Percentiles rank a stretch among this genome's conserved stretches.
Conservation (phyloP, 1,284 basidiomycete genomes). For the Chiua sp. region DNA sequence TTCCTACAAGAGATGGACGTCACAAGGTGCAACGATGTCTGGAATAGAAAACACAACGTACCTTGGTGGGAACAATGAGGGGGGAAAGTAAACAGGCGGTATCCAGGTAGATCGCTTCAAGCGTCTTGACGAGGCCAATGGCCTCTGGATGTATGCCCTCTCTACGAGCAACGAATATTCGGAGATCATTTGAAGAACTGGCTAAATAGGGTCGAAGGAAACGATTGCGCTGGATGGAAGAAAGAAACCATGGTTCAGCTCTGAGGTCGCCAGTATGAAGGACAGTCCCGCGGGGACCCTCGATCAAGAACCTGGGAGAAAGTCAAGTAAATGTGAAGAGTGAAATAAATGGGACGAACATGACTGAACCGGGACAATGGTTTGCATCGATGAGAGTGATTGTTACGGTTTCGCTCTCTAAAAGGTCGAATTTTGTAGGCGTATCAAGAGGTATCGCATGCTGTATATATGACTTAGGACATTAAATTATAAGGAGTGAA, state of each 20-base stretch:
- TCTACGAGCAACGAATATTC: constrained; percentile 31
- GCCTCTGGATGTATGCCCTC: constrained; percentile 27
- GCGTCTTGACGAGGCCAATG: constrained; percentile 41
- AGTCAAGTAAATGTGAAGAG: neutral
- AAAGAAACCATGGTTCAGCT: constrained; percentile 83
- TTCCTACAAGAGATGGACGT: constrained; percentile 47
- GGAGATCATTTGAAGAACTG: constrained; percentile 13
- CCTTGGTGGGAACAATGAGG: constrained; percentile 76
- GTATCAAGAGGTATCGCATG: constrained; percentile 59
- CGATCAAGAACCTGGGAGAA: constrained; percentile 80
- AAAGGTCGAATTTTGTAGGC: constrained; percentile 68
- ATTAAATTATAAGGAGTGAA: neutral
- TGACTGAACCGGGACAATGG: constrained; percentile 94
- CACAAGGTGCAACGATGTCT: neutral
- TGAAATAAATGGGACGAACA: constrained; percentile 54
- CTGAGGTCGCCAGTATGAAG: constrained; percentile 94
- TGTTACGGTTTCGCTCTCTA: constrained; percentile 55
- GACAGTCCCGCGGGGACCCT: constrained; percentile 72
- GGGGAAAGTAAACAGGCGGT: constrained; percentile 73
- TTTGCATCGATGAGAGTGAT: constrained; percentile 87
- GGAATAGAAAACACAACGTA: constrained; percentile 32
- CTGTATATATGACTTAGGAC: constrained; percentile 35
- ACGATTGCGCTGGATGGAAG: constrained; percentile 69
- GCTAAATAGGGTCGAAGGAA: constrained; percentile 71
- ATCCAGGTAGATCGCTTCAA: constrained; percentile 86